phyloP scores from a whole-genome alignment of 257 asterid species.

The Salvia splendens region DNA sequence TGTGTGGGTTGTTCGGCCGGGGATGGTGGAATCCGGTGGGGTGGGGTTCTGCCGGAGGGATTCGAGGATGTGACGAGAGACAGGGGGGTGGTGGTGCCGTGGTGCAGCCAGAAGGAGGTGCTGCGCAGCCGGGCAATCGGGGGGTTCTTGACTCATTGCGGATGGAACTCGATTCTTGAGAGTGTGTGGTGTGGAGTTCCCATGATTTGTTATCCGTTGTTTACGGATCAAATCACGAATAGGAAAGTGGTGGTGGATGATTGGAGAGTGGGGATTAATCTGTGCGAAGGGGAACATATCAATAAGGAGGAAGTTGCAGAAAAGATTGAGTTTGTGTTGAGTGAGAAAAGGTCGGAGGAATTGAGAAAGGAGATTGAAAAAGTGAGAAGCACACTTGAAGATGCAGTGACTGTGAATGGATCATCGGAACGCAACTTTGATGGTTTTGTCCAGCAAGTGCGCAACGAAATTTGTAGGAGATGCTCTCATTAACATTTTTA shows the following conservation, averaged over 20 bases:
- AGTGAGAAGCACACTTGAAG: slow-evolving; percentile 37
- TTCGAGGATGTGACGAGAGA: slow-evolving; percentile 10
- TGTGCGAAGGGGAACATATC: slow-evolving; percentile 18
- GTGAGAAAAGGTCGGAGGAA: slow-evolving; percentile 9
- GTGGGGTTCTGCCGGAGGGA: slow-evolving; percentile 14
- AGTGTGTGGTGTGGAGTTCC: slow-evolving; percentile 31
- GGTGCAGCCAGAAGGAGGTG: slow-evolving; percentile 25
- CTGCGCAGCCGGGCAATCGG: slow-evolving; percentile 10
- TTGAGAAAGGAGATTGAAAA: slow-evolving; percentile 40
- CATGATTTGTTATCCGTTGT: slow-evolving; percentile 27
- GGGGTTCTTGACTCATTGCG: slow-evolving; percentile 28
- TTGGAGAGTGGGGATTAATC: slow-evolving; percentile 28
- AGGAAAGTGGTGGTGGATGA: slow-evolving; percentile 31
- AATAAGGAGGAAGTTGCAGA: slow-evolving; percentile 28
- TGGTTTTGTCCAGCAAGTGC: slow-evolving; percentile 47
- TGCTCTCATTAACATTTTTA: no score
- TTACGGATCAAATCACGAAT: slow-evolving; percentile 27
- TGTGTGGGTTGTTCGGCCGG: slow-evolving; percentile 22
- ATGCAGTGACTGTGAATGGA: slow-evolving; percentile 47
- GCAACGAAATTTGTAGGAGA: slow-evolving; percentile 22
- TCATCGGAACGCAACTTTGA: slow-evolving; percentile 55
- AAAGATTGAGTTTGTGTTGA: slow-evolving; percentile 23
- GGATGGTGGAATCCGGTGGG: slow-evolving; percentile 8
- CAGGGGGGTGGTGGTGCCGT: slow-evolving; percentile 26
- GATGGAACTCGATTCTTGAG: slow-evolving; percentile 26